Conservation (phyloP, 768 basidiomycete genomes). For the Russula sp. region DNA sequence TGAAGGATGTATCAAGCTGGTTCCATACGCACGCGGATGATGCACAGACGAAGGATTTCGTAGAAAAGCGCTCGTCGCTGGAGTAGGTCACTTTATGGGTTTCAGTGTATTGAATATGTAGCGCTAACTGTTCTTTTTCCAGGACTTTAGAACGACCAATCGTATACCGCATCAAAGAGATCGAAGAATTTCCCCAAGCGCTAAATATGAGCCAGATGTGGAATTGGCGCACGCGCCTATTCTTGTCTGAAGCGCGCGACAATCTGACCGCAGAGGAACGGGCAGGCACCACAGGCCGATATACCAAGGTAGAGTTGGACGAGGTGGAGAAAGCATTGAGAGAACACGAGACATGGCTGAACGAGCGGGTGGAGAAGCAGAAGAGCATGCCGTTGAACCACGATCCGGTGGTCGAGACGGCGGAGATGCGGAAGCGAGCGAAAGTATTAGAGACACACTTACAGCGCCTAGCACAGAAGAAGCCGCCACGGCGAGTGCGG, state of each 20-base stretch:
- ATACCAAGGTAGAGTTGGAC: slow-evolving; percentile 84
- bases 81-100: slow-evolving; percentile 58
- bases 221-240: slow-evolving; percentile 85
- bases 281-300: slow-evolving; percentile 66
- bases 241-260: slow-evolving; percentile 73
- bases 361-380: slow-evolving; percentile 79
- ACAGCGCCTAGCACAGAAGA: slow-evolving; percentile 65
- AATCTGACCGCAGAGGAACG: slow-evolving; percentile 69
- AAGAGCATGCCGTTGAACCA: slow-evolving; percentile 67
- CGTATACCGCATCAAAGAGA: slow-evolving; percentile 85
- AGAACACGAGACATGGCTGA: slow-evolving; percentile 83
- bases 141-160: slow-evolving; percentile 80
- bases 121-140: slow-evolving; percentile 17
- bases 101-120: neutral
- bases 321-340: slow-evolving; percentile 70
- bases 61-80: slow-evolving; percentile 70
- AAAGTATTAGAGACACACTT: slow-evolving; percentile 75
- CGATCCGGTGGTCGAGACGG: slow-evolving; percentile 82
- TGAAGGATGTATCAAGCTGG: slow-evolving; percentile 80
- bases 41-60: slow-evolving; percentile 72
- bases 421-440: slow-evolving; percentile 81
- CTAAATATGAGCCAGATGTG: slow-evolving; percentile 81
- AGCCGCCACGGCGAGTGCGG: slow-evolving; percentile 62
- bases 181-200: slow-evolving; percentile 77
- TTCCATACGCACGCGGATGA: slow-evolving; percentile 78